These are phyloP conservation scores for Ramaria sp. DNA, from an alignment of 768 basidiomycete species.

Conservation along the genomic window DNA sequence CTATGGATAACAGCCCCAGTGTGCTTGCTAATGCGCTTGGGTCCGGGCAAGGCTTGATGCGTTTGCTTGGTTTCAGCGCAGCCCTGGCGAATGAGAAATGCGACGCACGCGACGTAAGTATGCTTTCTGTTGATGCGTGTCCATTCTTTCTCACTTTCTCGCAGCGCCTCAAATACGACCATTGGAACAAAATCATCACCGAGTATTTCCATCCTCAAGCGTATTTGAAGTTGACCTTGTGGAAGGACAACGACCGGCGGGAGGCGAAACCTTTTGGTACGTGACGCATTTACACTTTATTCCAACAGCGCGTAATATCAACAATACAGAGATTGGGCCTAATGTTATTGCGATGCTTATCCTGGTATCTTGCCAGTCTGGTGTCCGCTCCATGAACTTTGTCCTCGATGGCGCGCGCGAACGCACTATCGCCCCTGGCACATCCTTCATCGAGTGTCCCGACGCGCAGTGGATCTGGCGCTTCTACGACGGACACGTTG, in stretches of 20 bases:
- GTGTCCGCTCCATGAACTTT: slow-evolving; percentile 76
- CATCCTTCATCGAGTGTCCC: slow-evolving; percentile 58
- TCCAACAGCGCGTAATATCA: not conserved
- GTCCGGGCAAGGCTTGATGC: slow-evolving; percentile 49
- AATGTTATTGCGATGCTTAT: slow-evolving; percentile 72
- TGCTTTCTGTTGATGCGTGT: slow-evolving; percentile 8
- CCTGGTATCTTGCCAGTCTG: slow-evolving; percentile 74
- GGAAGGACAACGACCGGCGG: slow-evolving; percentile 71
- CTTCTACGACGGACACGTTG: slow-evolving; percentile 69
- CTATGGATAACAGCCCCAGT: not conserved
- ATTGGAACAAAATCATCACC: slow-evolving; percentile 55
- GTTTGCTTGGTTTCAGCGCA: slow-evolving; percentile 63
- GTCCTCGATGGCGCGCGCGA: slow-evolving; percentile 71
- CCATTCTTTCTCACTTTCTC: not conserved
- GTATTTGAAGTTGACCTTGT: slow-evolving; percentile 71
- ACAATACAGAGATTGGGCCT: slow-evolving; percentile 60
- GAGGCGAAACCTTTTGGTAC: slow-evolving; percentile 81
- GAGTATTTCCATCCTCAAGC: slow-evolving; percentile 66
- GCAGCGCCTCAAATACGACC: slow-evolving; percentile 19
- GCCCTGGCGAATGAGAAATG: slow-evolving; percentile 44
- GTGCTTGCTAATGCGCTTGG: slow-evolving; percentile 10
- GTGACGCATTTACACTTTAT: slow-evolving; percentile 18
- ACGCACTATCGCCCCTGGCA: slow-evolving; percentile 32
- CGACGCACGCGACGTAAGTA: slow-evolving; percentile 35
- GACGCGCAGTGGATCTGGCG: slow-evolving; percentile 73